Evolutionary conservation across 176 grass and related monocot species (phyloP).

Genomic region (Musa troglodytarum): DNA sequence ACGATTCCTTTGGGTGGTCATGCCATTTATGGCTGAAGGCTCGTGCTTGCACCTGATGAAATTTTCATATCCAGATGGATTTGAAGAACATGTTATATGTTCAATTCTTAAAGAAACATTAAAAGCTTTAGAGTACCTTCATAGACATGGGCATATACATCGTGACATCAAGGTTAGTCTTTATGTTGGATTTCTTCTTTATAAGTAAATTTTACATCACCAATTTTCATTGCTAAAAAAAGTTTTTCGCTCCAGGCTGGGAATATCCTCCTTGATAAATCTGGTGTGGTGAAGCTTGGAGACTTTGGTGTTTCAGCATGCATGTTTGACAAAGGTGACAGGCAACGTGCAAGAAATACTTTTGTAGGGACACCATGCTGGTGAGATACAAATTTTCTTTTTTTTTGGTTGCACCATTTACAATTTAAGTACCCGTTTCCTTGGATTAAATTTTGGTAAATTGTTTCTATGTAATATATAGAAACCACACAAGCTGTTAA

Average conservation of each 20-base stretch:
- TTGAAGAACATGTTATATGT: conserved; percentile 77
- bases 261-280: conserved; percentile 88
- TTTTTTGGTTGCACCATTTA: background rate
- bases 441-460: conserved; percentile 3
- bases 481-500: conserved; percentile 17
- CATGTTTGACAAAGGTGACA: conserved; percentile 98
- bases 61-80: conserved; percentile 77
- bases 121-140: conserved; percentile 94
- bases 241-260: conserved; percentile 58
- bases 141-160: conserved; percentile 95
- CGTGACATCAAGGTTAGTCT: conserved; percentile 82
- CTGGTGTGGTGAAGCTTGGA: conserved; percentile 83
- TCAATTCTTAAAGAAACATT: conserved; percentile 97
- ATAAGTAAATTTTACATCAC: background rate
- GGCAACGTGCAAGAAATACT: conserved; percentile 91
- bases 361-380: conserved; percentile 99
- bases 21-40: conserved; percentile 97
- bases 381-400: conserved; percentile 28
- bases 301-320: conserved; percentile 96
- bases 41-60: conserved; percentile 99
- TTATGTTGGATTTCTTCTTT: background rate
- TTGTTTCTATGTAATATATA: conserved; percentile 3
- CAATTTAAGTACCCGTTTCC: background rate
- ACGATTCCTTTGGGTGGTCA: conserved; percentile 83
- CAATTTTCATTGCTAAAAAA: conserved; percentile 18